Evolutionary conservation across 2,329 filamentous ascomycete genomes (phyloP).

Genomic region (Alternaria arborescens): DNA sequence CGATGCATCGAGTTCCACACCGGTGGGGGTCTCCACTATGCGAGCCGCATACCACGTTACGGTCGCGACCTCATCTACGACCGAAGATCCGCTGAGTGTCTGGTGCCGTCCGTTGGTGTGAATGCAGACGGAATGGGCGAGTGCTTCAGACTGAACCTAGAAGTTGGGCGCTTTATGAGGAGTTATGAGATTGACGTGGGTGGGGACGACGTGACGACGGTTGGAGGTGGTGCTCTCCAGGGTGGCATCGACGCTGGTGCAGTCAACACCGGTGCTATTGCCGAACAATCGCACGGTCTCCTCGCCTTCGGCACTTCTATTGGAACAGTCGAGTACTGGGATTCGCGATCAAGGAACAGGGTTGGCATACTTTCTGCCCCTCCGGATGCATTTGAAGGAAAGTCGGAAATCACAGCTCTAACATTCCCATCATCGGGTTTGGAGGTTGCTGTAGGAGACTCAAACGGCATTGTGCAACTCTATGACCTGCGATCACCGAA

Average conservation of each 20-base stretch:
- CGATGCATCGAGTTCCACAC: slow-evolving; percentile 93
- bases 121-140: slow-evolving; percentile 88
- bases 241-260: slow-evolving; percentile 85
- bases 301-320: slow-evolving; percentile 92
- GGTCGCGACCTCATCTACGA: slow-evolving; percentile 91
- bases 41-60: slow-evolving; percentile 89
- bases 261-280: slow-evolving; percentile 87
- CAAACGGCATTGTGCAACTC: slow-evolving; percentile 84
- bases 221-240: slow-evolving; percentile 78
- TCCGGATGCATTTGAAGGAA: slow-evolving; percentile 47
- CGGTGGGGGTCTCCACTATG: slow-evolving; percentile 84
- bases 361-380: slow-evolving; percentile 76
- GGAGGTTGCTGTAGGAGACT: slow-evolving; percentile 86
- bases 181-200: slow-evolving; percentile 92
- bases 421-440: slow-evolving; percentile 86
- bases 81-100: slow-evolving; percentile 79
- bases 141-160: slow-evolving; percentile 90
- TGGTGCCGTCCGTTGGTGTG: slow-evolving; percentile 87
- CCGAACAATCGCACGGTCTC: slow-evolving; percentile 87
- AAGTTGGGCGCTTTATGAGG: slow-evolving; percentile 92
- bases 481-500: slow-evolving; percentile 91
- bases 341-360: slow-evolving; percentile 81
- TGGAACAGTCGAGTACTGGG: slow-evolving; percentile 98
- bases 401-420: slow-evolving; percentile 80
- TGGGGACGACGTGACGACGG: slow-evolving; percentile 73